Percentiles rank a stretch among this genome's conserved stretches.
phyloP scores from a whole-genome alignment of 306 rosid species.

The Urtica urens region DNA sequence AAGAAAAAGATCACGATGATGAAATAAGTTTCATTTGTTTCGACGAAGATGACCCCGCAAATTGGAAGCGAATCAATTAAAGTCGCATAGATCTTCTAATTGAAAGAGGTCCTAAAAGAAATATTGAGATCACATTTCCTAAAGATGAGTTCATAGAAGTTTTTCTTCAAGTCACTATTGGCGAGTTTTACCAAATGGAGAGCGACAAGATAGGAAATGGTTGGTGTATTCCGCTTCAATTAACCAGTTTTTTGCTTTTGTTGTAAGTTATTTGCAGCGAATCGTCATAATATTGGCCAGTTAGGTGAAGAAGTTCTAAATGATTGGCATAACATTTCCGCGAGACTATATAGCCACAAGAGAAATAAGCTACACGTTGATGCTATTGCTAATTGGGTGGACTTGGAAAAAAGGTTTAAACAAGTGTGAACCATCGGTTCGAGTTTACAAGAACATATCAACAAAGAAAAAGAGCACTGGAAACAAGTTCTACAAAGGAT shows the following conservation, averaged over 20 bases:
- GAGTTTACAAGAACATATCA: neutral
- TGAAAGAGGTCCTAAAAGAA: too few species aligned
- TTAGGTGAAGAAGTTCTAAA: neutral
- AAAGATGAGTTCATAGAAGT: neutral
- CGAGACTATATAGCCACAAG: neutral
- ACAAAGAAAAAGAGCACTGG: neutral
- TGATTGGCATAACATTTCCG: neutral
- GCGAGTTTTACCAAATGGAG: neutral
- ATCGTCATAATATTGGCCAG: neutral
- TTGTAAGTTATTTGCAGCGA: constrained; percentile 1
- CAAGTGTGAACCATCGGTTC: neutral
- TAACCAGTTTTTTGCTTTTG: neutral
- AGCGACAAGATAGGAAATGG: constrained; percentile 2
- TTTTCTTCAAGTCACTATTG: neutral
- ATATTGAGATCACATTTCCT: neutral
- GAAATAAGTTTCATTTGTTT: neutral
- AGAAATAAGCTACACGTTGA: neutral
- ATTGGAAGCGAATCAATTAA: neutral
- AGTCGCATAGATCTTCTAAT: neutral
- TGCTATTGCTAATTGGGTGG: neutral
- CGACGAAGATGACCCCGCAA: neutral
- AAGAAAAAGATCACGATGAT: too few species aligned
- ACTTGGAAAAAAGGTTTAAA: neutral
- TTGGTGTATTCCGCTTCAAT: neutral
- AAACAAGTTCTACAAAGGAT: neutral